Conservation (phyloP, 805 yeast genomes). For the Torulaspora microellipsoides region DNA sequence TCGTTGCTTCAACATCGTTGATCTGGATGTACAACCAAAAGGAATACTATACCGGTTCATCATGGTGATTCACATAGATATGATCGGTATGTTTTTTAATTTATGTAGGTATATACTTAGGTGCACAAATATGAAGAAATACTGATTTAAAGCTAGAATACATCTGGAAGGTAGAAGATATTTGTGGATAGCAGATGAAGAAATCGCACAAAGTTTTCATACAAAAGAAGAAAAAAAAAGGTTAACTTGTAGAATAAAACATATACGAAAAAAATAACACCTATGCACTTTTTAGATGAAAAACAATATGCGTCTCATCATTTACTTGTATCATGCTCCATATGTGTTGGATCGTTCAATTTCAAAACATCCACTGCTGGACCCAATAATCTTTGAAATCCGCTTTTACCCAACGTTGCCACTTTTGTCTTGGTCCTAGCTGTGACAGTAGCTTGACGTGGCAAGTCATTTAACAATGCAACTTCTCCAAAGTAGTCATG, state of each 20-base stretch:
- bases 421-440: conserved; percentile 75
- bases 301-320: neutral
- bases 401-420: conserved; percentile 88
- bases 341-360: conserved; percentile 72
- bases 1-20: conserved; percentile 70
- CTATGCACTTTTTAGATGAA: neutral
- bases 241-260: neutral
- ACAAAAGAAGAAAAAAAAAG: neutral
- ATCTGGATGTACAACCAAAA: conserved; percentile 77
- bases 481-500: conserved; percentile 98
- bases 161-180: too few relatives aligned
- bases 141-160: too few relatives aligned
- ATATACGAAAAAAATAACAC: neutral
- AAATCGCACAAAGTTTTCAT: neutral
- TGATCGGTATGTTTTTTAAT: neutral
- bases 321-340: conserved; percentile 5
- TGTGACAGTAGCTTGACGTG: conserved; percentile 89
- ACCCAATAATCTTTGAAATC: conserved; percentile 90
- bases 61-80: conserved; percentile 16
- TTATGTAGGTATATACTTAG: neutral
- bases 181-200: too few relatives aligned
- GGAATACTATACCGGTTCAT: conserved; percentile 50
- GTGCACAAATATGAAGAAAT: too few relatives aligned
- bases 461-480: conserved; percentile 84
- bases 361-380: conserved; percentile 88